Evolutionary conservation across 2,329 filamentous ascomycete genomes (phyloP).

Genomic region (Alternaria atra): DNA sequence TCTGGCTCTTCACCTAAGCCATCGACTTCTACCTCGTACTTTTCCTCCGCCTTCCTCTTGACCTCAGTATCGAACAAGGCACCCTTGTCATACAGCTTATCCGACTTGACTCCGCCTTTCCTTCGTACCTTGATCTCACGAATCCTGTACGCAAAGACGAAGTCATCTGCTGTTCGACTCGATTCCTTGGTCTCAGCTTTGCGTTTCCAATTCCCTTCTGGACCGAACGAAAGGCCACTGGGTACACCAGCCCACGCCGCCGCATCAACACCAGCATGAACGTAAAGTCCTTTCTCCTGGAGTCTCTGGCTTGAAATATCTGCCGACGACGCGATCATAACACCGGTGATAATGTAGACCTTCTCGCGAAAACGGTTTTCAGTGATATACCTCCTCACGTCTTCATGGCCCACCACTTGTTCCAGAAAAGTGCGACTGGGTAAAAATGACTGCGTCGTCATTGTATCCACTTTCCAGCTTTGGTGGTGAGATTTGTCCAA

Average conservation of each 20-base stretch:
- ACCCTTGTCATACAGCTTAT: constrained; percentile 2
- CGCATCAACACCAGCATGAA: constrained; percentile 14
- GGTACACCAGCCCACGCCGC: constrained; percentile 14
- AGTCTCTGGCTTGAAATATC: background rate
- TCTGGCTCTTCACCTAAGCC: constrained; percentile 1
- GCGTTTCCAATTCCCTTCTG: constrained; percentile 11
- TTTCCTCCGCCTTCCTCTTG: background rate
- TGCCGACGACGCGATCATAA: constrained; percentile 12
- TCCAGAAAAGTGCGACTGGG: background rate
- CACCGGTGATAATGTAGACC: constrained; percentile 15
- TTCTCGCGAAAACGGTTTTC: constrained; percentile 12
- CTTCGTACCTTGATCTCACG: constrained; percentile 15
- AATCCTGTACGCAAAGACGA: constrained; percentile 21
- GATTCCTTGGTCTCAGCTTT: constrained; percentile 3
- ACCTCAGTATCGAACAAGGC: constrained; percentile 3
- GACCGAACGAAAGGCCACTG: constrained; percentile 10
- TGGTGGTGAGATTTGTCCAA: background rate
- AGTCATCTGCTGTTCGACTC: constrained; percentile 5
- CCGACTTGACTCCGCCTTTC: constrained; percentile 12
- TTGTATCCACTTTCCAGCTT: background rate
- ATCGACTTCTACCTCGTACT: background rate
- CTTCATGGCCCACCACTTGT: background rate
- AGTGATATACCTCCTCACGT: constrained; percentile 4
- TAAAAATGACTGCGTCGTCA: background rate
- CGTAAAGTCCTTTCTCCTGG: constrained; percentile 2